Evolutionary conservation across 805 yeast species (phyloP).

Genomic region (Scheffersomyces spartinae): DNA sequence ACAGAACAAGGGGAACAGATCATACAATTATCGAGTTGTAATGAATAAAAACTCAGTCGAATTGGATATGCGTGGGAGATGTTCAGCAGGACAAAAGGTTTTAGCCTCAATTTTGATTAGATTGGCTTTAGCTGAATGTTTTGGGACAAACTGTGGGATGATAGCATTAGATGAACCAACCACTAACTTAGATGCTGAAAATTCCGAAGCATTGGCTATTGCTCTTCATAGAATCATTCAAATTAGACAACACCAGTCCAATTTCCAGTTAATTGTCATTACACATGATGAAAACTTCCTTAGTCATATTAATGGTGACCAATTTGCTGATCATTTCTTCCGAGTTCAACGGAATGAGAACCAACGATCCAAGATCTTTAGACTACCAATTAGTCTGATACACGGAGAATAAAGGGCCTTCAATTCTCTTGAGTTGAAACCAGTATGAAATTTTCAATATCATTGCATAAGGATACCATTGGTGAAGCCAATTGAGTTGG

Average conservation of each 20-base stretch:
- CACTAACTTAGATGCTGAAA: conserved; percentile 84
- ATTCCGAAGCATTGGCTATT: conserved; percentile 76
- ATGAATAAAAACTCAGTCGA: conserved; percentile 91
- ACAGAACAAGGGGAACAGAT: conserved; percentile 40
- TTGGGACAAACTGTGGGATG: conserved; percentile 90
- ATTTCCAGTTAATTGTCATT: conserved; percentile 89
- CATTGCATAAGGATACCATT: too few relatives aligned
- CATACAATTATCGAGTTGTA: conserved; percentile 87
- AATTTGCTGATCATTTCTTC: conserved; percentile 80
- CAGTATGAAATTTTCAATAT: too few relatives aligned
- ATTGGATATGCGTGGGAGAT: conserved; percentile 94
- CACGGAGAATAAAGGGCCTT: conserved; percentile 18
- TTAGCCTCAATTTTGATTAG: conserved; percentile 86
- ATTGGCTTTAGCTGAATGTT: conserved; percentile 87
- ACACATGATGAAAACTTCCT: conserved; percentile 94
- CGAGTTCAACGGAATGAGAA: conserved; percentile 69
- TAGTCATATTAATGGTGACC: conserved; percentile 71
- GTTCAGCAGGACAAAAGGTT: conserved; percentile 97
- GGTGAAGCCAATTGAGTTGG: too few relatives aligned
- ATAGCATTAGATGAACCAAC: conserved; percentile 98
- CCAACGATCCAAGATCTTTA: conserved; percentile 65
- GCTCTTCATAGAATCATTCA: conserved; percentile 69
- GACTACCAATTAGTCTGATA: conserved; percentile 29
- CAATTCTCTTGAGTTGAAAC: too few relatives aligned
- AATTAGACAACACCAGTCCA: conserved; percentile 62